Base-by-base conservation (phyloP, 345 rosid genomes). In the Combretum micranthum region DNA sequence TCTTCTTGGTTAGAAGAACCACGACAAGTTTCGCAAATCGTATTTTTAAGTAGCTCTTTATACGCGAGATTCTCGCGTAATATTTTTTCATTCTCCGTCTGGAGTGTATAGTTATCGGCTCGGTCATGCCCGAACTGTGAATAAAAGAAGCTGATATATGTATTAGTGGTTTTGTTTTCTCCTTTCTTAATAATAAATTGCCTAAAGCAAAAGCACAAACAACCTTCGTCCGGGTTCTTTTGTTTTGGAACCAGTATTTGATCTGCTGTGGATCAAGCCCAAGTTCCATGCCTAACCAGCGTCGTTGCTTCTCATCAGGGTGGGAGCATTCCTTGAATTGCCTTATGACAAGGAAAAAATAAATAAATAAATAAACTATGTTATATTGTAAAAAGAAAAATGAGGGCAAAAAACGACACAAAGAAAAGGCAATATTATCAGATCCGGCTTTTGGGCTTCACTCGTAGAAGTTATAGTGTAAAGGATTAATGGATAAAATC, bases 231-330 rank as follows among this genome's bases (percentile, higher is more conserved):
- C 86, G 95, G 39, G 92, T 84, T 55, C 95, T 74, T 61, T 83
- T 89, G 75, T 86, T 86, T 20, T 86, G 95, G 61, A 89, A 89
- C 97, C 97, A 89, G 55, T 86, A 86, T 42, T 82, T 89, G 69
- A 89, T 59, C 61, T 86, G 95, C 53, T 65, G 72, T 4, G 62
- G 52, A 13, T 69, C 82, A 0, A 89, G 76, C 5, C 80, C 70
- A 32, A 89, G 55, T 21, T 82, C 86, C 50, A 20, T 50, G 50
- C 95, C 69, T 20, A 89, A n/a, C 0, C 44, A 63, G 2, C 72
- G 58, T 63, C 88, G 63, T 18, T 83, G 95, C 37, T 58, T 58
- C 12, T 84, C 88, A 20, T 81, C 80, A 2, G 95, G 97, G 57
- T 86, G 89, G 1, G 89, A 86, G 55, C 72, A 75, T 0, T 82